These are phyloP conservation scores for Striga hermonthica DNA, from an alignment of 305 asterid species.

Conservation along the genomic window DNA sequence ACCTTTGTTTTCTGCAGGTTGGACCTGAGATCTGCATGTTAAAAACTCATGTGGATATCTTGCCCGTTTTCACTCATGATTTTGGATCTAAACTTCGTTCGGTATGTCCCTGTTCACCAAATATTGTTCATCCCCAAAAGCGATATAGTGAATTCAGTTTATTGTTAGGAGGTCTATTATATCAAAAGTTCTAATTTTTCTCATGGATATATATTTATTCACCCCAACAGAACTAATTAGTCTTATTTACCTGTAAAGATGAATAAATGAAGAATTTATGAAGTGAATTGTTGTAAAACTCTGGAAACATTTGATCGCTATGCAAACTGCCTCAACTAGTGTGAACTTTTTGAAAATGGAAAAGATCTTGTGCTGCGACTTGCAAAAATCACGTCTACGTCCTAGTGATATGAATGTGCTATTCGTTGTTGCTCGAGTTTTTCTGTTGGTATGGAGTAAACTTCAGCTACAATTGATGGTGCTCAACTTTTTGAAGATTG, in stretches of 20 bases:
- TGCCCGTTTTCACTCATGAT: conserved; percentile 82
- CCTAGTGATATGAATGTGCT: conserved; percentile 22
- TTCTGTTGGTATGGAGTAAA: conserved; percentile 13
- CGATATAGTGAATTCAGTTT: conserved; percentile 3
- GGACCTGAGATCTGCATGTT: conserved; percentile 94
- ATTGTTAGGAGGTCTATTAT: background rate
- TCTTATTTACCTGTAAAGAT: background rate
- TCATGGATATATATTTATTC: background rate
- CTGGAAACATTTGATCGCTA: background rate
- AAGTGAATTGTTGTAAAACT: background rate
- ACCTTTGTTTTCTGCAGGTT: conserved; percentile 50
- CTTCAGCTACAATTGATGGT: conserved; percentile 26
- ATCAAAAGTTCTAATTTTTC: background rate
- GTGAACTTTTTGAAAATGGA: conserved; percentile 3
- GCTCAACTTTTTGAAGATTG: conserved; percentile 57
- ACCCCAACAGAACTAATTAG: background rate
- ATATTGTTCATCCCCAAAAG: conserved; percentile 6
- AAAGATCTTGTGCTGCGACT: background rate
- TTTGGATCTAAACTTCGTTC: conserved; percentile 81
- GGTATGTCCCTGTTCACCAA: conserved; percentile 44
- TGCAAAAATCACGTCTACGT: conserved; percentile 5
- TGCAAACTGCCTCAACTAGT: background rate
- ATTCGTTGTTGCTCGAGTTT: conserved; percentile 3
- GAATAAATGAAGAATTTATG: background rate
- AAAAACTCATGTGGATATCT: conserved; percentile 92